Conservation (phyloP, 768 basidiomycete species). For the Naganishia vaughanmartiniae region DNA sequence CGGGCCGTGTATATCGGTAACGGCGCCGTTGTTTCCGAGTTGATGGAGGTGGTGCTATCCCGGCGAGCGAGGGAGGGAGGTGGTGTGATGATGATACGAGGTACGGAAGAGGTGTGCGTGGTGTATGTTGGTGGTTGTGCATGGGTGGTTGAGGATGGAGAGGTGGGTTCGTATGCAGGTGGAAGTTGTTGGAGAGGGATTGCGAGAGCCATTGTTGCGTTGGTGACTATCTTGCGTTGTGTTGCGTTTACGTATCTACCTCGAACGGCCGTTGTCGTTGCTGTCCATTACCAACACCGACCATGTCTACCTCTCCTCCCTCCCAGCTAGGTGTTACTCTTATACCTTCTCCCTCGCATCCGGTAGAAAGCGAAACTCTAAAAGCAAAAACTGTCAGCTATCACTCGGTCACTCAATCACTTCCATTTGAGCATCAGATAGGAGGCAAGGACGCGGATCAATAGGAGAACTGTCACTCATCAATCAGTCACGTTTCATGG, state of each 20-base stretch:
- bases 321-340: no score
- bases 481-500: not conserved
- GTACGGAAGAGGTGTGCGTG: not conserved
- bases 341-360: no score
- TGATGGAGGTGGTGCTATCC: not conserved
- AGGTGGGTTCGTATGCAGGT: not conserved
- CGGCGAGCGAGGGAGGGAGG: not conserved
- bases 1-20: constrained; percentile 15
- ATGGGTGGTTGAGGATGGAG: not conserved
- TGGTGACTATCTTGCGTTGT: no score
- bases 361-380: no score
- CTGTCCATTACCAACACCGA: no score
- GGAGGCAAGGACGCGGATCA: not conserved
- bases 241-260: no score
- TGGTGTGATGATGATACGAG: constrained; percentile 1
- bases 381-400: not conserved
- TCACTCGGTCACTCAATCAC: not conserved
- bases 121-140: constrained; percentile 12
- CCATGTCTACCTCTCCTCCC: no score
- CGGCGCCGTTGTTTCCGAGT: not conserved
- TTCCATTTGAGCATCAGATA: not conserved
- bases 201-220: not conserved
- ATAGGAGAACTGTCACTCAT: not conserved
- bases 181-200: no score
- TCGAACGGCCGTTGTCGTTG: no score